Evolutionary conservation across 1,139 yeast genomes (phyloP).

Genomic region (Lodderomyces jiufengensis): DNA sequence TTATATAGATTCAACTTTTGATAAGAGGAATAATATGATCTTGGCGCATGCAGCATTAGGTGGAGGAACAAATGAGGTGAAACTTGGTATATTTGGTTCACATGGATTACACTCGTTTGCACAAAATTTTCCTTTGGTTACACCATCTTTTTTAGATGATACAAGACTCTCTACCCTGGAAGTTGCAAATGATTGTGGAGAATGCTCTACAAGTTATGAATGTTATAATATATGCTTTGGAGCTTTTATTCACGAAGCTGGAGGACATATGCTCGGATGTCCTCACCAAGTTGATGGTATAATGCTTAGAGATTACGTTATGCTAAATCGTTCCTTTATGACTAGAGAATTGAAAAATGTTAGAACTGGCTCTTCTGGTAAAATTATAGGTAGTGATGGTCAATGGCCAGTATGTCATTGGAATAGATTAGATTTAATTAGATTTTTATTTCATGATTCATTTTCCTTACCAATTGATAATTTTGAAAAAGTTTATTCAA

Average conservation of each 20-base stretch:
- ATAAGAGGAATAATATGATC: conserved; percentile 53
- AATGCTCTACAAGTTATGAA: conserved; percentile 90
- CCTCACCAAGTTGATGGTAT: conserved; percentile 91
- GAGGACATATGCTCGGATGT: conserved; percentile 81
- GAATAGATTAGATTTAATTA: conserved; percentile 75
- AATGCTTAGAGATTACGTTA: conserved; percentile 82
- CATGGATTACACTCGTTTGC: conserved; percentile 95
- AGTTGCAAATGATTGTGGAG: conserved; percentile 84
- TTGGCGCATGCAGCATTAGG: conserved; percentile 93
- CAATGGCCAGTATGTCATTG: conserved; percentile 66
- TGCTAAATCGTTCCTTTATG: conserved; percentile 78
- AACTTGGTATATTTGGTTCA: conserved; percentile 88
- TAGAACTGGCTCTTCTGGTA: conserved; percentile 42
- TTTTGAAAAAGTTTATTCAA: conserved; percentile 28
- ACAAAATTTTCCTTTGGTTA: conserved; percentile 62
- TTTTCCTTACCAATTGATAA: conserved; percentile 68
- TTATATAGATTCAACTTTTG: conserved; percentile 84
- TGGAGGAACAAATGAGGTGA: conserved; percentile 70
- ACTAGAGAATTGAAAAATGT: conserved; percentile 63
- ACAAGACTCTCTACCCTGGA: conserved; percentile 59
- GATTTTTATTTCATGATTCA: conserved; percentile 79
- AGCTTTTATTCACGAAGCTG: conserved; percentile 94
- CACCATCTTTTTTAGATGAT: conserved; percentile 66
- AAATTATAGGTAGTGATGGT: conserved; percentile 51
- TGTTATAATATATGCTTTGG: conserved; percentile 84